Evolutionary conservation across 441 rosid species (phyloP), one percentile per base, ranked within the genome.

Genomic region (Populus tomentosa): DNA sequence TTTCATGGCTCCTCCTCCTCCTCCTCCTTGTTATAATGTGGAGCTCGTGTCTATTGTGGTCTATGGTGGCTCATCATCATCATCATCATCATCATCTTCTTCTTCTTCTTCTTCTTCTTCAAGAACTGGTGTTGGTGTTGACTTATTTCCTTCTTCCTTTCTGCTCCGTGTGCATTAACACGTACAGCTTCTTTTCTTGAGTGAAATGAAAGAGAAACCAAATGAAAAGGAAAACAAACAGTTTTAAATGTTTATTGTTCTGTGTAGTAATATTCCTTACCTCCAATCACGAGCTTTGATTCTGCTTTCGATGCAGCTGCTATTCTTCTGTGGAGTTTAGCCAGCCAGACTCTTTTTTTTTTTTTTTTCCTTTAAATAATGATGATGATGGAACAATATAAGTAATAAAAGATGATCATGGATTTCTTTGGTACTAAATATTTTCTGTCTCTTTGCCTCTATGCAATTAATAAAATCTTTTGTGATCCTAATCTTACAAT

Each of bases 241-340:
- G 42, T 9, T 36, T 36, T 36, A 36, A 36, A 36, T 36, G 42
- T 8, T 36, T 36, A 7, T 36, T 36, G 42, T 9, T 8, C 42
- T 8, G 10, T 8, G 42, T 36, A 36, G 85, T 64, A 88, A n/a
- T 56, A n/a, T 80, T 78, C 87, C 78, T 82, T 72, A 83, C 86
- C 88, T 77, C 85, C 83, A 88, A 84, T 86, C 84, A 86, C 86
- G 84, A 85, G 86, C 84, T 84, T 83, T 21, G 85, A 84, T 85
- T 84, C 88, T 75, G 70, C 33, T 67, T 72, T 78, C 84, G 79
- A 79, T 36, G 42, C 42, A 7, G 42, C 42, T 36, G 42, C 42
- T 36, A 36, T 36, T 36, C 42, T 36, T 36, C 42, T 36, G 42
- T 9, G 9, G 42, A 36, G 42, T 36, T 36, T 7, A 36, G 42